phyloP scores from a whole-genome alignment of 176 grass and related monocot species.

The Dactylis glomerata region DNA sequence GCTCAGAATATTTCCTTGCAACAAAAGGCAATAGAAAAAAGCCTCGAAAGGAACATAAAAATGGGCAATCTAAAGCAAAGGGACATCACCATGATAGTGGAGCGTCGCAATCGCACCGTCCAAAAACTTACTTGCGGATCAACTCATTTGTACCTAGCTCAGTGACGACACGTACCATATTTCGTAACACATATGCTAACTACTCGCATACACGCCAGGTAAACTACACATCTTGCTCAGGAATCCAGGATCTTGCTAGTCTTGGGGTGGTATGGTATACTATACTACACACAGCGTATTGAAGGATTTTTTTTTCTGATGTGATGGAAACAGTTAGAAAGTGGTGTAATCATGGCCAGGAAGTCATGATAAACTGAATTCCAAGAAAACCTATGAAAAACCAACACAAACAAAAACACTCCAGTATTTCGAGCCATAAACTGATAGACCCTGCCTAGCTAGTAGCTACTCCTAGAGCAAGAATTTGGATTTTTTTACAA shows the following conservation, averaged over 20 bases:
- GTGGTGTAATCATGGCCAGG: not conserved
- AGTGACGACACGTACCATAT: not conserved
- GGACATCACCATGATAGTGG: constrained; percentile 11
- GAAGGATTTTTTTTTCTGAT: not conserved
- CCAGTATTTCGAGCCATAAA: not conserved
- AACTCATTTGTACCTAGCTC: not conserved
- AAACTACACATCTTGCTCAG: not conserved
- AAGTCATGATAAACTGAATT: not conserved
- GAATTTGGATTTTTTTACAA: too few species aligned
- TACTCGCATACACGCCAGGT: not conserved
- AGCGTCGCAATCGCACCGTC: not conserved
- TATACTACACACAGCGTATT: too few species aligned
- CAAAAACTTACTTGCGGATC: not conserved
- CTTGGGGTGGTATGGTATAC: too few species aligned
- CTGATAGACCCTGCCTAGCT: too few species aligned
- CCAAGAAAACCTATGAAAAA: not conserved
- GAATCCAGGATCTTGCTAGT: too few species aligned
- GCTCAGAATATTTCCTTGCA: not conserved
- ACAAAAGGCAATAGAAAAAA: constrained; percentile 17
- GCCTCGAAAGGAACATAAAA: constrained; percentile 22
- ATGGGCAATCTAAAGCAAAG: constrained; percentile 25
- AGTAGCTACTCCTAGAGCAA: too few species aligned
- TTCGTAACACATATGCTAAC: not conserved
- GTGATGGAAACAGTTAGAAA: not conserved
- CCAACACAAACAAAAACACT: not conserved